Evolutionary conservation across 345 rosid genomes (phyloP), one percentile per base, ranked within the genome.

Genomic region (Arabidopsis suecica): DNA sequence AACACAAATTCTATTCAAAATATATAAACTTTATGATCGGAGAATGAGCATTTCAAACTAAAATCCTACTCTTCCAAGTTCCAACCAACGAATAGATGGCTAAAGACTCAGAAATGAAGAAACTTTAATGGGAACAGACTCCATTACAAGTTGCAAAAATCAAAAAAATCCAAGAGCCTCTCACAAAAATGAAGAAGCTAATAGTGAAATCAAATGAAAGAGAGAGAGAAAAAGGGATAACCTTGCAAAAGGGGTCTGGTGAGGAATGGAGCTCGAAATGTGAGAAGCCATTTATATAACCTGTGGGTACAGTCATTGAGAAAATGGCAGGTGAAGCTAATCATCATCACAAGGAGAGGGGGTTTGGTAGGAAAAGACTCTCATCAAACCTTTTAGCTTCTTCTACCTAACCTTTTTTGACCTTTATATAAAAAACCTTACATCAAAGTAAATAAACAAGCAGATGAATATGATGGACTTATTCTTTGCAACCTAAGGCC

Each of bases 241-340:
- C 80, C 80, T 77, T 70, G 74, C 61, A 25, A 63, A 69, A 11
- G 20, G 51, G 28, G 69, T 34, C 44, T 36, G 75, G 80, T 69
- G 53, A 70, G 60, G 37, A 34, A 5, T 18, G 70, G 37, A 37
- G 53, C 22, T 65, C 32, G 9, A 28, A 32, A 20, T 58, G 44
- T 47, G 60, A 57, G 63, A 51, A 61, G 37, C 34, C 65, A 54
- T 3, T 59, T 13, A 18, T 7, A 30, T 11, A 41, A 13, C 7
- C 11, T 16, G 1, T 37, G 32, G 23, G 45, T 40, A 53, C 5
- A 64, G 58, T 16, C 69, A 61, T 44, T 51, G 32, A 18, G 23
- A 16, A 49, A 76, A 7, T 36, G 71, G 75, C 50, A 76, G 75
- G 80, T 75, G 56, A 28, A 70, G 80, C 71, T 69, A 36, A 69